Evolutionary conservation across 2,329 filamentous ascomycete genomes (phyloP), one percentile per base, ranked within the genome.

Genomic region (Calcarisporium arbuscula): DNA sequence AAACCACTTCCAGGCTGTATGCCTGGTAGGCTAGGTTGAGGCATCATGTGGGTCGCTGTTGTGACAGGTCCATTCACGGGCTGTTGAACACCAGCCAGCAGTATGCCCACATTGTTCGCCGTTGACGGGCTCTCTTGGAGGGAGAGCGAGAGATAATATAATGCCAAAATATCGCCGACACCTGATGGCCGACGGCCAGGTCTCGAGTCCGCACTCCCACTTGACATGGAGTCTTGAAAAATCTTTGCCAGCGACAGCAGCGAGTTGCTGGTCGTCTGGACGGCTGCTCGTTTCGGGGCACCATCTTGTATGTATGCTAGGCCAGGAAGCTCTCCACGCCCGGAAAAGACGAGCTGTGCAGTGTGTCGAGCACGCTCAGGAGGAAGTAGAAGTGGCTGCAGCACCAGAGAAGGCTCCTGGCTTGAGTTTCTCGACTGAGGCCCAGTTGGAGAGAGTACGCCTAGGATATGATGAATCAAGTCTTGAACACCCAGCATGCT

Each of bases 101-200:
- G 70, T 36, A 98, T 98, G 4, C 92, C 92, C 10, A 98, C 89
- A 55, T 98, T 98, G 56, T 98, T 98, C 1, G 92, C 92, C 0
- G 92, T 98, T 0, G 92, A 98, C 3, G 92, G 92, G 50, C 92
- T 96, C 30, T 92, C 89, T 44, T 95, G 92, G 3, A 98, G 70
- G 0, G 92, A 94, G 4, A 98, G 66, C 0, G 92, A 98, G 4
- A 98, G 70, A 52, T 98, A 98, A 57, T 98, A 98, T 10, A 98
- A 72, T 2, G 89, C 86, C 22, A 98, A 64, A 23, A 98, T 96
- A 51, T 98, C 92, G 27, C 87, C 80, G 17, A 96, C 87, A 2
- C 87, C 84, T 28, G 82, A 80, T 4, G 80, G 74, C 36, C 79
- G 77, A 39, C 74, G 74, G 16, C 76, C 63, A 9, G 74, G 64